A percentile compares a stretch with the other conserved stretches of the same genome.
phyloP scores from a whole-genome alignment of 2,329 filamentous ascomycete species.

The Sporothrix globosa region DNA sequence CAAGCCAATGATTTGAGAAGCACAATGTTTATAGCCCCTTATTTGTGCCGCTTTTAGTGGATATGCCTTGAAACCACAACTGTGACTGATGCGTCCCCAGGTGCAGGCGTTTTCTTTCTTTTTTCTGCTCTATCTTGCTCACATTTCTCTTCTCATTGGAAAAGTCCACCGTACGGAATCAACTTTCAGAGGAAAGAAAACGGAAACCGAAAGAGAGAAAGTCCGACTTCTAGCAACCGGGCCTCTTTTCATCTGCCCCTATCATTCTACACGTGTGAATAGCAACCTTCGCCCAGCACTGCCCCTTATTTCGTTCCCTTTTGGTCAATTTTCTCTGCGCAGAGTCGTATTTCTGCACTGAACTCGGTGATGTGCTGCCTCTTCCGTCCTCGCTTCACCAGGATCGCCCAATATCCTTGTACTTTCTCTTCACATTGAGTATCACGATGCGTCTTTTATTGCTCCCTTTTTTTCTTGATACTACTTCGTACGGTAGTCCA shows the following conservation, averaged over 20 bases:
- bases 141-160: background rate
- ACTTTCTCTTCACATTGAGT: background rate
- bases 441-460: constrained; percentile 2
- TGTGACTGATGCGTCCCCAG: background rate
- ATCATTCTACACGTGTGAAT: background rate
- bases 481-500: too few species aligned
- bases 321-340: background rate
- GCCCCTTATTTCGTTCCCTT: background rate
- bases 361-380: background rate
- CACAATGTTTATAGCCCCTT: background rate
- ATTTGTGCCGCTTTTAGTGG: background rate
- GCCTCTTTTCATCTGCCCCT: background rate
- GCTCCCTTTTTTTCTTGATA: background rate
- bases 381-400: background rate
- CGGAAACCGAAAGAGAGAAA: background rate
- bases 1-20: too few species aligned
- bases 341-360: background rate
- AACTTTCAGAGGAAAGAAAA: background rate
- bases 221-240: background rate
- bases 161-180: background rate
- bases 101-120: background rate
- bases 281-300: background rate
- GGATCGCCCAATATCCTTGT: background rate
- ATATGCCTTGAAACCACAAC: background rate
- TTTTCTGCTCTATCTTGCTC: background rate